These are phyloP conservation scores for Chimonanthus praecox DNA, from an alignment of 164 flowering plant species.

Conservation along the genomic window DNA sequence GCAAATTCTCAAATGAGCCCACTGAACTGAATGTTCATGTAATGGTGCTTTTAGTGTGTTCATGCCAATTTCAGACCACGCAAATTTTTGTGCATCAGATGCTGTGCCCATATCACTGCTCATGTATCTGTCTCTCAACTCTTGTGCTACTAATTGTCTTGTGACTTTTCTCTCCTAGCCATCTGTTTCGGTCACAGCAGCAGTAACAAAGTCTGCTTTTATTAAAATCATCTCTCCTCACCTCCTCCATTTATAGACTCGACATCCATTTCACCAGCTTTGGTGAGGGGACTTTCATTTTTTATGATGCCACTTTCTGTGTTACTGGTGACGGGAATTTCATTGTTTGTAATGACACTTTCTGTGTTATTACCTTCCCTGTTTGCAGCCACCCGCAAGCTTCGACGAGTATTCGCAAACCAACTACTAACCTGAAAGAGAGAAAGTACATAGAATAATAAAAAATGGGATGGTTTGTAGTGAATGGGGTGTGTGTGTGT, in stretches of 20 bases:
- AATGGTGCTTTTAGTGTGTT: background rate
- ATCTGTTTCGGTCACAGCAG: background rate
- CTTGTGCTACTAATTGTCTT: background rate
- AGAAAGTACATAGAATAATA: background rate
- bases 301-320: conserved; percentile 10
- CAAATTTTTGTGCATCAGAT: background rate
- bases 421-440: conserved; percentile 64
- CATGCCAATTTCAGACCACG: background rate
- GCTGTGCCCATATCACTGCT: background rate
- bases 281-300: background rate
- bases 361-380: conserved; percentile 7
- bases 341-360: conserved; percentile 13
- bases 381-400: conserved; percentile 32
- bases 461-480: background rate
- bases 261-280: background rate
- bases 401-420: conserved; percentile 85
- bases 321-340: background rate
- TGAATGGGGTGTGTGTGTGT: background rate
- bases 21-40: too few relatives aligned
- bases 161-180: background rate
- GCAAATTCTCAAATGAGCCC: background rate
- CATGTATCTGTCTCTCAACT: background rate
- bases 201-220: background rate
- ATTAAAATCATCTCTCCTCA: background rate
- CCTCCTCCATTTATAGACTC: background rate